These are phyloP conservation scores for Mycena vitilis DNA, from an alignment of 768 basidiomycete species.

Conservation along the genomic window DNA sequence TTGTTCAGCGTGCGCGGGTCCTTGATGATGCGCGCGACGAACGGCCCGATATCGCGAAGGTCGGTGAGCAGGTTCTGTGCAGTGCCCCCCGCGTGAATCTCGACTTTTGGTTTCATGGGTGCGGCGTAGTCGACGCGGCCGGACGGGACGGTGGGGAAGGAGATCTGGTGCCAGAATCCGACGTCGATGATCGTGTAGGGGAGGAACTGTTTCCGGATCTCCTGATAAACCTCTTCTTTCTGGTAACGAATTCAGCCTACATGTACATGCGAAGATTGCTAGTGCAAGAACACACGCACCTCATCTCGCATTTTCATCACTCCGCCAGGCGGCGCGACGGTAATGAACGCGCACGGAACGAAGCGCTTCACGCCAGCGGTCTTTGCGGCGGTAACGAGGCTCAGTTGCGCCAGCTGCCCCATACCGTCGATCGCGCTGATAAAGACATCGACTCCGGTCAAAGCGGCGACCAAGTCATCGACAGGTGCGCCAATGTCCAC, in stretches of 20 bases:
- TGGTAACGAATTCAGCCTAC: constrained; percentile 6
- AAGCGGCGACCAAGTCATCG: not conserved
- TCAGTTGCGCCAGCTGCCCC: constrained; percentile 12
- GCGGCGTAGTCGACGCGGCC: constrained; percentile 29
- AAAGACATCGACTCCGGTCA: constrained; percentile 22
- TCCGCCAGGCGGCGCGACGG: constrained; percentile 10
- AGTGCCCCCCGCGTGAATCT: constrained; percentile 38
- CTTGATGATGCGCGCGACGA: constrained; percentile 45
- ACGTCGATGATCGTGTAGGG: constrained; percentile 47
- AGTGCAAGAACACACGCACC: not conserved
- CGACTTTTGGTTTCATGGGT: constrained; percentile 4
- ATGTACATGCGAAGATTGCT: too few species aligned
- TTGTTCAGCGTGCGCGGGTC: constrained; percentile 47
- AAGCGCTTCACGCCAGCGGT: constrained; percentile 25
- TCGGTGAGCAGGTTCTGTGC: constrained; percentile 39
- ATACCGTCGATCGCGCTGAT: constrained; percentile 22
- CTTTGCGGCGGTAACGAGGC: constrained; percentile 22
- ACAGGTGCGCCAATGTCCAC: constrained; percentile 8
- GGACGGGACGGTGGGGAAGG: constrained; percentile 26
- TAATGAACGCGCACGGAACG: constrained; percentile 22
- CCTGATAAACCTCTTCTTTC: constrained; percentile 44
- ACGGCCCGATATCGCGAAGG: constrained; percentile 40
- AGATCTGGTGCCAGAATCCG: constrained; percentile 46
- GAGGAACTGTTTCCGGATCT: constrained; percentile 39
- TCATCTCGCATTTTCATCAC: too few species aligned